Percentiles rank a stretch among this genome's conserved stretches.
Evolutionary conservation across 2,329 filamentous ascomycete species (phyloP).

Genomic region (Penicillium thymicola): DNA sequence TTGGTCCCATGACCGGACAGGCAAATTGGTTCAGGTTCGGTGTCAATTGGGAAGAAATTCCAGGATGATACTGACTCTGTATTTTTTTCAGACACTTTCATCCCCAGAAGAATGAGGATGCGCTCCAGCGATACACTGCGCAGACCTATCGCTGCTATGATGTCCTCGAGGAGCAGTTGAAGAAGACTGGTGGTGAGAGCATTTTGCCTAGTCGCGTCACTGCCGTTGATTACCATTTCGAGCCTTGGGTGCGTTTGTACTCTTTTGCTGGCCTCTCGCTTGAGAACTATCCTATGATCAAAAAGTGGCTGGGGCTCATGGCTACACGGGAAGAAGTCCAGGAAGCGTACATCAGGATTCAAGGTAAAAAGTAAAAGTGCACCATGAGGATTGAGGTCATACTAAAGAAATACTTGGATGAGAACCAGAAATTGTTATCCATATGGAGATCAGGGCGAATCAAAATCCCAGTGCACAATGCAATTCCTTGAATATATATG

Average conservation of each 20-base stretch:
- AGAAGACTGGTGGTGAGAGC: constrained; percentile 37
- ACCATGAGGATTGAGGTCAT: too few species aligned
- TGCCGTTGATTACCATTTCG: constrained; percentile 44
- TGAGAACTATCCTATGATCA: constrained; percentile 40
- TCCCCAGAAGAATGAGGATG: constrained; percentile 42
- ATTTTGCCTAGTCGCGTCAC: constrained; percentile 38
- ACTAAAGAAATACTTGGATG: too few species aligned
- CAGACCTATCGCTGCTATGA: constrained; percentile 44
- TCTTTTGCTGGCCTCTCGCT: constrained; percentile 40
- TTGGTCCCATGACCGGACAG: constrained; percentile 45
- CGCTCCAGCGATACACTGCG: constrained; percentile 38
- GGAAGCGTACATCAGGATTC: constrained; percentile 40
- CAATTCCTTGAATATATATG: not conserved
- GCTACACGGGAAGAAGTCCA: constrained; percentile 38
- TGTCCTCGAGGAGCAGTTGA: constrained; percentile 43
- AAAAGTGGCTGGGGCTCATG: constrained; percentile 40
- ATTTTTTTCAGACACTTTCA: constrained; percentile 37
- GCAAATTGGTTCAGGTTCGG: constrained; percentile 40
- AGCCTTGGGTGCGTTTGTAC: constrained; percentile 42
- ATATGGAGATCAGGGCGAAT: not conserved
- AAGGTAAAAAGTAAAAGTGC: not conserved
- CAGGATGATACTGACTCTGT: not conserved
- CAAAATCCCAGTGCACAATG: not conserved
- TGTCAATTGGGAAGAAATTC: not conserved
- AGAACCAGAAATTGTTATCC: too few species aligned